These are phyloP conservation scores for Coccinonectria pachysandricola DNA, from an alignment of 2,329 filamentous ascomycete species.

Conservation along the genomic window DNA sequence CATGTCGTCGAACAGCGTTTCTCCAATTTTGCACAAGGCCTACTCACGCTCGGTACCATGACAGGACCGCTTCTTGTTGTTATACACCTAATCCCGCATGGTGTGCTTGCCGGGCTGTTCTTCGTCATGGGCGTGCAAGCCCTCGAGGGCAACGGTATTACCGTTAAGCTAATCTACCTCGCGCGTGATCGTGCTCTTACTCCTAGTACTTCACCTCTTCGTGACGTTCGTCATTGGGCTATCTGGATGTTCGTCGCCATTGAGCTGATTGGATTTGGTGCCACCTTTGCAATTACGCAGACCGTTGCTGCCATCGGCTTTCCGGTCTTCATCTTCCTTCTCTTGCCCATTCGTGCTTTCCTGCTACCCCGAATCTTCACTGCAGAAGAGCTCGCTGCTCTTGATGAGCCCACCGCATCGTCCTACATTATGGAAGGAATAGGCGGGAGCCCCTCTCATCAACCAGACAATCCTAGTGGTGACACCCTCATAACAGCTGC, in stretches of 20 bases:
- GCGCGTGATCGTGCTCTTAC: constrained; percentile 55
- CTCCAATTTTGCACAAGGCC: constrained; percentile 67
- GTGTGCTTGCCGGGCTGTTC: constrained; percentile 70
- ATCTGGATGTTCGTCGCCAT: constrained; percentile 62
- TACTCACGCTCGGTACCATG: constrained; percentile 72
- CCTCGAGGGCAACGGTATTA: constrained; percentile 67
- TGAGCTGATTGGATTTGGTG: constrained; percentile 61
- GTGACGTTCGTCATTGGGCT: constrained; percentile 51
- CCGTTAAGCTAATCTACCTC: constrained; percentile 62
- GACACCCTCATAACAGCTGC: constrained; percentile 10
- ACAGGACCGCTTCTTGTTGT: constrained; percentile 62
- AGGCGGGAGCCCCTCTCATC: constrained; percentile 48
- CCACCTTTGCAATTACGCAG: constrained; percentile 74
- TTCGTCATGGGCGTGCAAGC: constrained; percentile 79
- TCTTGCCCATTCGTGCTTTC: constrained; percentile 56
- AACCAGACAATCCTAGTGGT: constrained; percentile 10
- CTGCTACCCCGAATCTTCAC: constrained; percentile 54
- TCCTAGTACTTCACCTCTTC: constrained; percentile 46
- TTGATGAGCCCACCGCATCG: constrained; percentile 68
- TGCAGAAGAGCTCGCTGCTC: constrained; percentile 45
- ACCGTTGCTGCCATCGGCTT: constrained; percentile 77
- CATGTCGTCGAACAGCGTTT: constrained; percentile 70
- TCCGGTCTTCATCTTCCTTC: constrained; percentile 59
- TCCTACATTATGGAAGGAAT: constrained; percentile 68
- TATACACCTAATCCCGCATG: constrained; percentile 68